A percentile compares a stretch with the other conserved stretches of the same genome.
phyloP scores from a whole-genome alignment of 2,329 filamentous ascomycete species.

The Aspergillus felis region DNA sequence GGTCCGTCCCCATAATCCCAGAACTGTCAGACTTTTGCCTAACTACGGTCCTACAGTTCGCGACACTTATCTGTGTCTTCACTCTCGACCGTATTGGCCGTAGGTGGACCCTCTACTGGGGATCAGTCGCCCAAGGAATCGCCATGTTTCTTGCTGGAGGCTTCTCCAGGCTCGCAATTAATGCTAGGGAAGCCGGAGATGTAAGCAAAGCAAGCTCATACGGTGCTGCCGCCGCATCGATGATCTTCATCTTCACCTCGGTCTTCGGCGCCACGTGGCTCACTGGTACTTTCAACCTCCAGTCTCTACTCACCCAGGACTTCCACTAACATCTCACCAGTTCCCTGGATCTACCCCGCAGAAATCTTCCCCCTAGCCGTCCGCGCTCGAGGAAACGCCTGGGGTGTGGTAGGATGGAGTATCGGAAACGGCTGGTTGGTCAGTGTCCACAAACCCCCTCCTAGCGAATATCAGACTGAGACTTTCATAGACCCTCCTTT shows the following conservation, averaged over 20 bases:
- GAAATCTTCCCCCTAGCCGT: conserved; percentile 71
- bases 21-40: neutral
- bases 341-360: conserved; percentile 63
- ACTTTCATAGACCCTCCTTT: conserved; percentile 42
- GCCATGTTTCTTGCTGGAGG: conserved; percentile 65
- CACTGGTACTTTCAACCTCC: conserved; percentile 21
- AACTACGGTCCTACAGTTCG: conserved; percentile 43
- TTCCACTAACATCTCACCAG: conserved; percentile 49
- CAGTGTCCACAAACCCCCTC: conserved; percentile 20
- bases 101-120: conserved; percentile 67
- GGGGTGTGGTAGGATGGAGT: conserved; percentile 71
- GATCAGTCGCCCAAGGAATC: conserved; percentile 59
- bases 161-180: conserved; percentile 54
- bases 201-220: conserved; percentile 47
- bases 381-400: conserved; percentile 70
- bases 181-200: conserved; percentile 46
- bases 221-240: conserved; percentile 63
- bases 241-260: conserved; percentile 67
- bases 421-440: conserved; percentile 68
- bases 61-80: conserved; percentile 66
- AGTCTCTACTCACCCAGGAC: conserved; percentile 59
- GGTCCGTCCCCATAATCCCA: conserved; percentile 27
- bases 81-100: conserved; percentile 66
- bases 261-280: conserved; percentile 64
- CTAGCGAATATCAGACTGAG: conserved; percentile 16